phyloP scores from a whole-genome alignment of 306 rosid species.

The Crataegus laevigata region DNA sequence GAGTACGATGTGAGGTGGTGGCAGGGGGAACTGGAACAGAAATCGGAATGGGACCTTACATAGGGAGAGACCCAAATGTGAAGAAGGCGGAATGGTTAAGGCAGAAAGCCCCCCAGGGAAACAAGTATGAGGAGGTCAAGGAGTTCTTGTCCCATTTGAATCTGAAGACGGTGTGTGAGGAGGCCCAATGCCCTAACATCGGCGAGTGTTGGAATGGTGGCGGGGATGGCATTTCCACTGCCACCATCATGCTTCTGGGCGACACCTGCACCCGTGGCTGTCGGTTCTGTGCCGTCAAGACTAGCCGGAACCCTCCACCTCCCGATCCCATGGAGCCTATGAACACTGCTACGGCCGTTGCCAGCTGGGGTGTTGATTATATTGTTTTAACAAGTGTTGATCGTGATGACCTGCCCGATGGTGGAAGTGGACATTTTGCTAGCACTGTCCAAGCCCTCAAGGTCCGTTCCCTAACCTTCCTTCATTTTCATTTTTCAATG shows the following conservation, averaged over 20 bases:
- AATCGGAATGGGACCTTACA: constrained; percentile 42
- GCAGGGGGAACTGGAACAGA: neutral
- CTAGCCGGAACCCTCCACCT: constrained; percentile 83
- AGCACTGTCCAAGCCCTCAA: constrained; percentile 82
- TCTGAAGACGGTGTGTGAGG: constrained; percentile 86
- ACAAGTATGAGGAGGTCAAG: constrained; percentile 51
- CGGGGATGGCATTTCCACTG: constrained; percentile 85
- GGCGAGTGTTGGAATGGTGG: constrained; percentile 99
- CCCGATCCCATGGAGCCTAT: constrained; percentile 92
- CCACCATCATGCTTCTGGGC: constrained; percentile 93
- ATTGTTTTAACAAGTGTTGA: constrained; percentile 50
- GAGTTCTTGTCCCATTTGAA: constrained; percentile 61
- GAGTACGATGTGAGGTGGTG: constrained; percentile 4
- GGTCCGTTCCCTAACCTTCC: constrained; percentile 4
- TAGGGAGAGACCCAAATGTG: constrained; percentile 71
- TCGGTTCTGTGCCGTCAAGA: constrained; percentile 92
- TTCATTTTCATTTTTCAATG: no score
- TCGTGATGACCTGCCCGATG: constrained; percentile 95
- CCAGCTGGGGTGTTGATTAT: constrained; percentile 79
- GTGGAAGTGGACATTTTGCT: constrained; percentile 97
- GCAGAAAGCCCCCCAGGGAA: constrained; percentile 81
- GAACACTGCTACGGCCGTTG: constrained; percentile 77
- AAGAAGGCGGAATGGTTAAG: constrained; percentile 82
- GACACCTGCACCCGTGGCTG: constrained; percentile 97
- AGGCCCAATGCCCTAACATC: constrained; percentile 94